Evolutionary conservation across 331 rosid species (phyloP).

Genomic region (Dryas integrifolia): DNA sequence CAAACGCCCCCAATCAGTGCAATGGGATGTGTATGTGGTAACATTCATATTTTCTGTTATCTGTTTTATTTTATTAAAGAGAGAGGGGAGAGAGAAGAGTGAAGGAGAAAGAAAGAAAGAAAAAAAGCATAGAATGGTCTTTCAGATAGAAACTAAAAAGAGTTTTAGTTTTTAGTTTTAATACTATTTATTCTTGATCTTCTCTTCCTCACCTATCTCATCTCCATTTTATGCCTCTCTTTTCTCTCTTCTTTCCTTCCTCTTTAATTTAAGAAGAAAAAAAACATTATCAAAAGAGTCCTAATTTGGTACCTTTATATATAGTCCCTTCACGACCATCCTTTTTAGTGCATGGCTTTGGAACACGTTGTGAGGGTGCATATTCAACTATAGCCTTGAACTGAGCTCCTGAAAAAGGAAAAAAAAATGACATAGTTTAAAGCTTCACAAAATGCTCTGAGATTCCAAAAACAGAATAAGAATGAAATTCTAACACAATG

Average conservation of each 20-base stretch:
- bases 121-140: background rate
- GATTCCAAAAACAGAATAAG: background rate
- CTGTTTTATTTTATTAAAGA: background rate
- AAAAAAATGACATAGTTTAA: background rate
- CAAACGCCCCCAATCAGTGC: too few relatives aligned
- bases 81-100: too few relatives aligned
- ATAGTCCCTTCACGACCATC: constrained; percentile 96
- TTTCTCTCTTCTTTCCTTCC: background rate
- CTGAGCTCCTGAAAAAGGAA: constrained; percentile 57
- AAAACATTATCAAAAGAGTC: background rate
- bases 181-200: background rate
- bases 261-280: background rate
- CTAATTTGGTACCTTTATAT: constrained; percentile 56
- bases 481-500: background rate
- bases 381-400: constrained; percentile 80
- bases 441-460: constrained; percentile 5
- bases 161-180: too few relatives aligned
- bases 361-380: constrained; percentile 91
- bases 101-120: background rate
- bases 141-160: background rate
- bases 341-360: constrained; percentile 49
- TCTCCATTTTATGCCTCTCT: background rate
- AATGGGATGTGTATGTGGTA: too few relatives aligned
- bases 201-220: background rate
- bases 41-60: background rate